A percentile compares a stretch with the other conserved stretches of the same genome.
phyloP scores from a whole-genome alignment of 805 yeast genomes.

The Dipodascus geniculatus region DNA sequence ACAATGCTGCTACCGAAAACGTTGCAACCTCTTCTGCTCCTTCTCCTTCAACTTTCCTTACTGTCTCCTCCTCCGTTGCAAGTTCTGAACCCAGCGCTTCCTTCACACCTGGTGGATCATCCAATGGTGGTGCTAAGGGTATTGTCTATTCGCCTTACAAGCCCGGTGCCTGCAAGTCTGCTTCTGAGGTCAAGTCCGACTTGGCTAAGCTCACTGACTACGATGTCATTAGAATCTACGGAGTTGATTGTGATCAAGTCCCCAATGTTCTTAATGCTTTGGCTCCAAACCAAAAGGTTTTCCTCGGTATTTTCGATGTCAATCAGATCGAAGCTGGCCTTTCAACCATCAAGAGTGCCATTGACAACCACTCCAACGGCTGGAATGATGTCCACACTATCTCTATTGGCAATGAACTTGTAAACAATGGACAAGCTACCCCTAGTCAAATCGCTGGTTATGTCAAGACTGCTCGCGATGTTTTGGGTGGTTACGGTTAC shows the following conservation, averaged over 20 bases:
- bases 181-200: conserved; percentile 44
- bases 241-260: conserved; percentile 65
- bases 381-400: conserved; percentile 55
- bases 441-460: conserved; percentile 52
- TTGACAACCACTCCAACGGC: conserved; percentile 33
- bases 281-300: conserved; percentile 44
- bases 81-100: conserved; percentile 18
- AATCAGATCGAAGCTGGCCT: conserved; percentile 32
- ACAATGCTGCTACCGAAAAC: conserved; percentile 11
- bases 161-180: conserved; percentile 53
- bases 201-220: conserved; percentile 39
- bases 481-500: conserved; percentile 74
- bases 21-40: conserved; percentile 10
- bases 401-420: conserved; percentile 88
- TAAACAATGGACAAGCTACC: conserved; percentile 71
- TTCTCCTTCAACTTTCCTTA: conserved; percentile 10
- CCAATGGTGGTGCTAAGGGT: conserved; percentile 35
- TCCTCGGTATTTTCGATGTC: conserved; percentile 56
- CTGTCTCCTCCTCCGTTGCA: conserved; percentile 14
- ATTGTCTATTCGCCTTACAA: conserved; percentile 71
- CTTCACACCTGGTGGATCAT: conserved; percentile 12
- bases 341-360: conserved; percentile 36
- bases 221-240: conserved; percentile 59
- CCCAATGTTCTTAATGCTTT: conserved; percentile 45
- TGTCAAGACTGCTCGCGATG: conserved; percentile 51